Percentiles rank a stretch among this genome's conserved stretches.
These are phyloP conservation scores for Boletus tylopilopsis DNA, from an alignment of 768 basidiomycete genomes.

Conservation along the genomic window DNA sequence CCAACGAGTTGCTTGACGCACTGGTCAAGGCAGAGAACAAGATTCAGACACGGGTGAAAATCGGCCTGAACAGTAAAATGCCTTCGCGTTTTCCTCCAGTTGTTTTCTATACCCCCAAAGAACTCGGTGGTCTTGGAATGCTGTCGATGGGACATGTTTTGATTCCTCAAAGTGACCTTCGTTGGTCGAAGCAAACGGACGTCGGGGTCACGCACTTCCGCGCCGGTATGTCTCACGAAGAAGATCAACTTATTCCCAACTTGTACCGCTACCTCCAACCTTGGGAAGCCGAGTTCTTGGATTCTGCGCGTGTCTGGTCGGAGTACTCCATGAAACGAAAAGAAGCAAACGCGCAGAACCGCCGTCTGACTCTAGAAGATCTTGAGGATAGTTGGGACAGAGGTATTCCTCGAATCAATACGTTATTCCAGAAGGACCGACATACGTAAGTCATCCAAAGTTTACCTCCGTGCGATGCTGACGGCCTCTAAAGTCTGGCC, in stretches of 20 bases:
- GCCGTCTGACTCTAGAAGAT: conserved; percentile 94
- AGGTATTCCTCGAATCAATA: conserved; percentile 98
- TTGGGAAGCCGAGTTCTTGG: conserved; percentile 97
- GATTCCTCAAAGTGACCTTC: conserved; percentile 94
- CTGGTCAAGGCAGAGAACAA: conserved; percentile 99
- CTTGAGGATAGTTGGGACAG: conserved; percentile 99
- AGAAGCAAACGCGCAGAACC: conserved; percentile 98
- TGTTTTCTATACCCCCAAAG: conserved; percentile 96
- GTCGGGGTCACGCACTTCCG: conserved; percentile 98
- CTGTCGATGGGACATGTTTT: conserved; percentile 99
- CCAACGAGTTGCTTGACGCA: conserved; percentile 91
- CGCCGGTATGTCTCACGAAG: conserved; percentile 96
- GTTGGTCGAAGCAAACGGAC: conserved; percentile 99
- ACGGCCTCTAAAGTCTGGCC: conserved; percentile 54
- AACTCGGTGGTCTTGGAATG: conserved; percentile 98
- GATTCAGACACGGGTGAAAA: conserved; percentile 99
- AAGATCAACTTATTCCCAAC: conserved; percentile 94
- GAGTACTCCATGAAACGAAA: conserved; percentile 99
- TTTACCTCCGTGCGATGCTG: not conserved
- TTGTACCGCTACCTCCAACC: conserved; percentile 95
- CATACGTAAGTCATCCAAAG: conserved; percentile 60
- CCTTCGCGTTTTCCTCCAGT: conserved; percentile 98
- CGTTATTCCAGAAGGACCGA: conserved; percentile 97
- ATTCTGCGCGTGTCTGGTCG: conserved; percentile 98
- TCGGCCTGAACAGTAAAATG: conserved; percentile 99